phyloP scores from a whole-genome alignment of 106 monocot species.

The Dendrobium huoshanense region DNA sequence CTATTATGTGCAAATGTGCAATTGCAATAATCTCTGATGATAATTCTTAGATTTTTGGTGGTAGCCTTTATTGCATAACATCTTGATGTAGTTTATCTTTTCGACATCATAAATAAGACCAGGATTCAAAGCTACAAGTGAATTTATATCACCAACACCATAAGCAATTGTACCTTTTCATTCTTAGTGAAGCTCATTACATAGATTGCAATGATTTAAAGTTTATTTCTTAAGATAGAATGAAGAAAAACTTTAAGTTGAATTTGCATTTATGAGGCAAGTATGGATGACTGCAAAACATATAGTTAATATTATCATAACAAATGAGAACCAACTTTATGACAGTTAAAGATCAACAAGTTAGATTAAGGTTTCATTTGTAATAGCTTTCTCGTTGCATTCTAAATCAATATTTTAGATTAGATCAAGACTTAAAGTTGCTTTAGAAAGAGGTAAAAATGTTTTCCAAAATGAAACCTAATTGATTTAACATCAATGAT shows the following conservation, averaged over 20 bases:
- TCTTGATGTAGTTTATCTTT: slow-evolving; percentile 8
- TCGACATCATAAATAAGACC: slow-evolving; percentile 17
- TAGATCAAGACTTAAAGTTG: too few species aligned
- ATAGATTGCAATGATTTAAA: background rate
- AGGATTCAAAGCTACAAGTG: slow-evolving; percentile 4
- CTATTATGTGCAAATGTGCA: slow-evolving; percentile 8
- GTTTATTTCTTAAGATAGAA: too few species aligned
- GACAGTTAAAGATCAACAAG: slow-evolving; percentile 19
- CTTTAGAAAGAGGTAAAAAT: too few species aligned
- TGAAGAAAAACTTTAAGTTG: too few species aligned
- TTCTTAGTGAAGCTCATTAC: slow-evolving; percentile 9
- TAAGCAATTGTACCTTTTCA: slow-evolving; percentile 15
- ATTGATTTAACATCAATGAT: slow-evolving; percentile 31
- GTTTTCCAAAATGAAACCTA: background rate
- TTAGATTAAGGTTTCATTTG: background rate
- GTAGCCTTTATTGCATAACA: slow-evolving; percentile 21
- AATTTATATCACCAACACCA: slow-evolving; percentile 18
- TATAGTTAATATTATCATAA: slow-evolving; percentile 6
- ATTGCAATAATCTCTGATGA: slow-evolving; percentile 13
- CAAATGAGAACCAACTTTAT: slow-evolving; percentile 34
- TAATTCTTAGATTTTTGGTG: background rate
- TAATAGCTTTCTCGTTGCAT: too few species aligned
- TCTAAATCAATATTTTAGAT: too few species aligned
- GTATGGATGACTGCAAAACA: too few species aligned
- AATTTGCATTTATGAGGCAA: too few species aligned